These are phyloP conservation scores for Adansonia gregorii DNA, from an alignment of 441 rosid species.

Conservation along the genomic window DNA sequence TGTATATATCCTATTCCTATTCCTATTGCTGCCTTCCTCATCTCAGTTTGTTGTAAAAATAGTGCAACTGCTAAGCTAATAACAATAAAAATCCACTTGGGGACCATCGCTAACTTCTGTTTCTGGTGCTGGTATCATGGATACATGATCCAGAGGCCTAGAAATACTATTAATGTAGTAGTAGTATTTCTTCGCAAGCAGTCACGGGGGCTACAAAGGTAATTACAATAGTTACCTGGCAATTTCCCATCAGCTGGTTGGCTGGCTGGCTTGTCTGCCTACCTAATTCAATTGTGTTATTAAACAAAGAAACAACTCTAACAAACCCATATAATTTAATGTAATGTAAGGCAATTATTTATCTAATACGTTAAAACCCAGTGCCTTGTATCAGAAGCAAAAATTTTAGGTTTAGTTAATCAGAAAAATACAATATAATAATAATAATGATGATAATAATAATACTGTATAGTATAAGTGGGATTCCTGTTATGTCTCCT, in stretches of 20 bases:
- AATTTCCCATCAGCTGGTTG: neutral
- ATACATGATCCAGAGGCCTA: too few relatives aligned
- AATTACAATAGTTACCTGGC: neutral
- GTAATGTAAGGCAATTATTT: neutral
- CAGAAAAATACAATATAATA: neutral
- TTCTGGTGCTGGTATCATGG: too few relatives aligned
- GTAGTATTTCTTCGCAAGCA: neutral
- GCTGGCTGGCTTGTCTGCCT: slow-evolving; percentile 22
- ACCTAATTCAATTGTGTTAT: slow-evolving; percentile 7
- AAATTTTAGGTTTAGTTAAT: neutral
- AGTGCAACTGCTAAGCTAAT: neutral
- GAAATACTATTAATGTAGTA: neutral
- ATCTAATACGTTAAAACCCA: neutral
- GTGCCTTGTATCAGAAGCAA: slow-evolving; percentile 4
- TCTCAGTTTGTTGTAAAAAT: neutral
- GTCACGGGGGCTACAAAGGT: neutral
- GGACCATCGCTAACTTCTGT: neutral
- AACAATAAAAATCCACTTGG: neutral
- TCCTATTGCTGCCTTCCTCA: too few relatives aligned
- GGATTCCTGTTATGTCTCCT: neutral
- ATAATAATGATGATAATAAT: neutral
- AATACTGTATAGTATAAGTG: neutral
- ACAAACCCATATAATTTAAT: neutral
- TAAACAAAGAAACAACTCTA: slow-evolving; percentile 18
- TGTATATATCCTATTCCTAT: too few relatives aligned